A percentile compares a stretch with the other conserved stretches of the same genome.
Evolutionary conservation across 371 early-diverging fungal genomes (phyloP).

Genomic region (Mucor sp.): DNA sequence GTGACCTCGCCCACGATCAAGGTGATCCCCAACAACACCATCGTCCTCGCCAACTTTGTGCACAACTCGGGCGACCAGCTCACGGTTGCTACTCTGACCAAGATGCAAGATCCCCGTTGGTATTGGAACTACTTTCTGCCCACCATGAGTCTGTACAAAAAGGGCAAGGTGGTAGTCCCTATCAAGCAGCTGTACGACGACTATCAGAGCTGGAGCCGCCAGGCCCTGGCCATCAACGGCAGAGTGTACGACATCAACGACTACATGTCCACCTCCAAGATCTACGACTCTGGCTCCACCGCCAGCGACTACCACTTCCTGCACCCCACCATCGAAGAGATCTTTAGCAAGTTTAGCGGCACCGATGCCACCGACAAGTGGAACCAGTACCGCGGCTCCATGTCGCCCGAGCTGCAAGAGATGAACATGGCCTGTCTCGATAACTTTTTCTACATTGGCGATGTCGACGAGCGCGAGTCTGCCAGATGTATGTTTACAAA

Average conservation of each 20-base stretch:
- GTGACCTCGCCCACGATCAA: constrained; percentile 40
- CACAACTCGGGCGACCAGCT: constrained; percentile 51
- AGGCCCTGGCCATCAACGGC: constrained; percentile 70
- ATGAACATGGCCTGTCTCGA: constrained; percentile 73
- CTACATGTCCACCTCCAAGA: constrained; percentile 60
- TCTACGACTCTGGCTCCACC: constrained; percentile 41
- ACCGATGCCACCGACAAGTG: constrained; percentile 67
- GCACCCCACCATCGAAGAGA: constrained; percentile 54
- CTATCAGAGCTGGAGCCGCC: constrained; percentile 48
- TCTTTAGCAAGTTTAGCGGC: constrained; percentile 73
- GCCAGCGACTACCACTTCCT: constrained; percentile 52
- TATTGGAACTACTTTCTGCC: constrained; percentile 68
- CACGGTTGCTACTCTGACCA: constrained; percentile 19
- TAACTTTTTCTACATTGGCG: constrained; percentile 86
- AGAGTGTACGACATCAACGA: constrained; percentile 78
- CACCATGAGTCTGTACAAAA: constrained; percentile 64
- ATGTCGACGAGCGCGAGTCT: constrained; percentile 82
- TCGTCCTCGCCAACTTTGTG: constrained; percentile 29
- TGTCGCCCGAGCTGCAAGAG: constrained; percentile 39
- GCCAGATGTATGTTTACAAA: constrained; percentile 87
- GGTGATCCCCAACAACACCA: constrained; percentile 35
- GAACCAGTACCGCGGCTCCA: constrained; percentile 44
- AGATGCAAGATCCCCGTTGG: constrained; percentile 55
- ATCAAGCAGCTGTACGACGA: constrained; percentile 48
- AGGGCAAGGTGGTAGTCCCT: constrained; percentile 65